Evolutionary conservation across 148 eudicot genomes (phyloP).

Genomic region (Vaccinium darrowii): DNA sequence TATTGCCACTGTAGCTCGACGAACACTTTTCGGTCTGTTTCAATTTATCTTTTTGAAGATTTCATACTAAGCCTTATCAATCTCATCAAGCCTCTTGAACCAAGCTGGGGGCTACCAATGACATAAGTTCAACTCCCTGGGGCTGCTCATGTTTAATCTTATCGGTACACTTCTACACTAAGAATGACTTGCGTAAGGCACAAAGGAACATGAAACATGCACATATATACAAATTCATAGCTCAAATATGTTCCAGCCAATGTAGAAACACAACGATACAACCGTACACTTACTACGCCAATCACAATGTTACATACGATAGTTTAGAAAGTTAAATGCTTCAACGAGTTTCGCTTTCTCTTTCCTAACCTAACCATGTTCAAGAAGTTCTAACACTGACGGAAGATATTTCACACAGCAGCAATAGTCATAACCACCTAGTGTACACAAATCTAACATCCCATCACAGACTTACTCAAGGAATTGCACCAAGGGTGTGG

Average conservation of each 20-base stretch:
- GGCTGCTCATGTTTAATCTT: not conserved
- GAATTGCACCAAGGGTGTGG: slow-evolving; percentile 26
- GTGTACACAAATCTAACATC: not conserved
- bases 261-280: not conserved
- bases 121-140: not conserved
- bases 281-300: not conserved
- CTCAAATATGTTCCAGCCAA: not conserved
- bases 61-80: not conserved
- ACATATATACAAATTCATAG: not conserved
- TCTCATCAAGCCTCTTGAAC: not conserved
- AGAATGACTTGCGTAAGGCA: not conserved
- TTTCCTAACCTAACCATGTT: not conserved
- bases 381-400: slow-evolving; percentile 4
- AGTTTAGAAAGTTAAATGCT: not conserved
- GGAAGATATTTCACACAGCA: not conserved
- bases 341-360: not conserved
- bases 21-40: not conserved
- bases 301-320: not conserved
- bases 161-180: not conserved
- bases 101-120: not conserved
- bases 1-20: not conserved
- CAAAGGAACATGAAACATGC: not conserved
- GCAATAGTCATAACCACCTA: not conserved
- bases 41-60: not conserved
- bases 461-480: slow-evolving; percentile 21